Conservation (phyloP, 176 grass and related monocot species). For the Puccinellia tenuiflora region DNA sequence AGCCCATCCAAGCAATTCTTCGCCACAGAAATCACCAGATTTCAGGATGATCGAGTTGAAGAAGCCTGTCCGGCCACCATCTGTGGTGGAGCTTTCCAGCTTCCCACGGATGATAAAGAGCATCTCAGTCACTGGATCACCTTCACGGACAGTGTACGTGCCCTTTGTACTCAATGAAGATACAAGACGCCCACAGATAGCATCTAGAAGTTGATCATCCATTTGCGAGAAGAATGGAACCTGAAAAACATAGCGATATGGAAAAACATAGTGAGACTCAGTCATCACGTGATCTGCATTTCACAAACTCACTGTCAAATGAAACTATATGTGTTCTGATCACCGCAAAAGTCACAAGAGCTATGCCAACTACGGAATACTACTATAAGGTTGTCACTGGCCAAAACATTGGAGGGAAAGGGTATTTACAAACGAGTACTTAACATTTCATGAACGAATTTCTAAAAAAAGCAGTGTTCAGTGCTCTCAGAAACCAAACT, state of each 20-base stretch:
- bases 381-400: neutral
- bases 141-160: slow-evolving; percentile 87
- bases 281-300: neutral
- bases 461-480: neutral
- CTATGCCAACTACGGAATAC: neutral
- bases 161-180: slow-evolving; percentile 88
- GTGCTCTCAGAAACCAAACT: neutral
- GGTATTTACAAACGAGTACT: neutral
- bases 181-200: slow-evolving; percentile 83
- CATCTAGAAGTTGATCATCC: slow-evolving; percentile 80
- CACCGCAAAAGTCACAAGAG: neutral
- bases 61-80: slow-evolving; percentile 84
- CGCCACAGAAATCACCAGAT: slow-evolving; percentile 76
- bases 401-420: neutral
- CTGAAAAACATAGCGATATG: slow-evolving; percentile 24
- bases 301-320: neutral
- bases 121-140: slow-evolving; percentile 95
- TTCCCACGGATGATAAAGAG: slow-evolving; percentile 90
- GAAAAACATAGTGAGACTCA: neutral
- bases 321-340: neutral
- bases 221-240: slow-evolving; percentile 91
- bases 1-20: slow-evolving; percentile 87
- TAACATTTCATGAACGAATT: neutral
- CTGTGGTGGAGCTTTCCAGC: slow-evolving; percentile 90
- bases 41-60: slow-evolving; percentile 85